phyloP scores from a whole-genome alignment of 495 filamentous ascomycete species.

The Ascodesmis nigricans region DNA sequence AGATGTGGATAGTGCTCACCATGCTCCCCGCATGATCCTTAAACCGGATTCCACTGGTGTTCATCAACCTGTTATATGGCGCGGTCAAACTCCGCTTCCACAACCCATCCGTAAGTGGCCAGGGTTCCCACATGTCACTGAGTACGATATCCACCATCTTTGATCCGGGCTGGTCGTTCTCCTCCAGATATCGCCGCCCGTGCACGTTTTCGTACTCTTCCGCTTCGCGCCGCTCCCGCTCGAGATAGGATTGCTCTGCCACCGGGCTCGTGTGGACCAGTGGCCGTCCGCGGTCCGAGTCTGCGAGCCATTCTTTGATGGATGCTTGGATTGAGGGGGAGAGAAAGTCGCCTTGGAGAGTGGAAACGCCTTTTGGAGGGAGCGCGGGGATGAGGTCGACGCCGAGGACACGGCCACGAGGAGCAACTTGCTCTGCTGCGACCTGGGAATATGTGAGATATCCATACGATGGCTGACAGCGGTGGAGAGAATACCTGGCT shows the following conservation, averaged over 20 bases:
- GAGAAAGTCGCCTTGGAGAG: slow-evolving; percentile 86
- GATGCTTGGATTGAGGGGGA: slow-evolving; percentile 43
- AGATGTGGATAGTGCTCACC: slow-evolving; percentile 32
- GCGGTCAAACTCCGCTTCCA: slow-evolving; percentile 73
- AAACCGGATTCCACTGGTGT: slow-evolving; percentile 70
- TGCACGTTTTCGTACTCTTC: slow-evolving; percentile 22
- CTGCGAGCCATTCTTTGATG: slow-evolving; percentile 50
- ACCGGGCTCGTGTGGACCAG: slow-evolving; percentile 22
- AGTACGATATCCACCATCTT: slow-evolving; percentile 77
- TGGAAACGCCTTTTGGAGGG: slow-evolving; percentile 70
- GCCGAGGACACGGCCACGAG: slow-evolving; percentile 58
- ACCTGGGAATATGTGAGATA: slow-evolving; percentile 30
- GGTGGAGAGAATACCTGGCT: slow-evolving; percentile 39
- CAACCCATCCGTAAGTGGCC: slow-evolving; percentile 54
- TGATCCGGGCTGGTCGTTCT: slow-evolving; percentile 16
- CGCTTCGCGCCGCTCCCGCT: slow-evolving; percentile 10
- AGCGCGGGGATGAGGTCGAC: slow-evolving; percentile 84
- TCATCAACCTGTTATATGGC: slow-evolving; percentile 96
- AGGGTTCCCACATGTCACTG: slow-evolving; percentile 98
- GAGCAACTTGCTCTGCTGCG: slow-evolving; percentile 53
- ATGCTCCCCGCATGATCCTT: slow-evolving; percentile 87
- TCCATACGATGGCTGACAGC: not conserved
- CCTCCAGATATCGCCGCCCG: slow-evolving; percentile 15
- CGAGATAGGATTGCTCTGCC: not conserved
- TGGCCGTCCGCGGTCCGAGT: slow-evolving; percentile 38